phyloP scores from a whole-genome alignment of 2,329 filamentous ascomycete genomes.

The Phialophora tarda region DNA sequence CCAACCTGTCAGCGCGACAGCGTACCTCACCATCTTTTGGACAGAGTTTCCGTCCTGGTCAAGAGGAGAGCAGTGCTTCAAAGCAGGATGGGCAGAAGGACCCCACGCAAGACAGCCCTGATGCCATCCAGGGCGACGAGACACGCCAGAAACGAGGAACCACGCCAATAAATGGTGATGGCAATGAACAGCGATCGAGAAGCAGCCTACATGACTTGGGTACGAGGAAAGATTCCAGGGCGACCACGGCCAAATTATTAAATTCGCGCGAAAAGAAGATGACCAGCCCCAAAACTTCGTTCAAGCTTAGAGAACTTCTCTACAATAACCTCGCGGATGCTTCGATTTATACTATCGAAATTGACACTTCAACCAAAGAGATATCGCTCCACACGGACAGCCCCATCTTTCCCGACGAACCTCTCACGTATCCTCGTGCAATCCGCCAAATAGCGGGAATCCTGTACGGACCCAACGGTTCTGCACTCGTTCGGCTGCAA shows the following conservation, averaged over 20 bases:
- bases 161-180: neutral
- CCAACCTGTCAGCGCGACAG: neutral
- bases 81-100: neutral
- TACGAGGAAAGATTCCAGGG: neutral
- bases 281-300: neutral
- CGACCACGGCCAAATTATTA: neutral
- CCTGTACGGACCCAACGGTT: slow-evolving; percentile 1
- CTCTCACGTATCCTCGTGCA: slow-evolving; percentile 8
- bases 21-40: slow-evolving; percentile 24
- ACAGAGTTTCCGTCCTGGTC: neutral
- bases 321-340: neutral
- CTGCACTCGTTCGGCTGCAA: slow-evolving; percentile 15
- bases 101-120: slow-evolving; percentile 25
- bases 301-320: slow-evolving; percentile 24
- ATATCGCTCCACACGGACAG: slow-evolving; percentile 24
- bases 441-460: slow-evolving; percentile 26
- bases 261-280: neutral
- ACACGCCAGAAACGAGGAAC: neutral
- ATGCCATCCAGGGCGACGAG: slow-evolving; percentile 26
- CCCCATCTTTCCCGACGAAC: slow-evolving; percentile 18
- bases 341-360: slow-evolving; percentile 19
- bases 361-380: slow-evolving; percentile 23
- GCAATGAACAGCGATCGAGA: neutral
- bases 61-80: neutral
- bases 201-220: neutral